Conservation (phyloP, 345 rosid genomes). For the Hirschfeldia incana region DNA sequence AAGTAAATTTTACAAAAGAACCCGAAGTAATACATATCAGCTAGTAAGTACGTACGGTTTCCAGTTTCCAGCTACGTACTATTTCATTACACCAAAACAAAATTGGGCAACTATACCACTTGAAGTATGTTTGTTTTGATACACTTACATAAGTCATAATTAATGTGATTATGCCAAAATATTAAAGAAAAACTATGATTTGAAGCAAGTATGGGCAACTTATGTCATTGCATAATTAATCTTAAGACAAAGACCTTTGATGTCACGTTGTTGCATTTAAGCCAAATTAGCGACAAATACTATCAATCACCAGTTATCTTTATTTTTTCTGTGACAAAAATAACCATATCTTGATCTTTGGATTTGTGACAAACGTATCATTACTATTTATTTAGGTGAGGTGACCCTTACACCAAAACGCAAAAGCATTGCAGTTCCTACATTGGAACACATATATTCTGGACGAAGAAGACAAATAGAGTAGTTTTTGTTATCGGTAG, state of each 20-base stretch:
- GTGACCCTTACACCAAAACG: constrained; percentile 1
- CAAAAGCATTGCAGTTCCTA: background rate
- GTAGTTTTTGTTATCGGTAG: no score
- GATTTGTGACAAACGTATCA: background rate
- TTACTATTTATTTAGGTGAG: constrained; percentile 6
- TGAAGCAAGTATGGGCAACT: constrained; percentile 15
- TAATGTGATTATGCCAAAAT: constrained; percentile 11
- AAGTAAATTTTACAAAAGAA: background rate
- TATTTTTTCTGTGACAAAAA: background rate
- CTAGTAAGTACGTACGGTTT: background rate
- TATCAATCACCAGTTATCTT: constrained; percentile 2
- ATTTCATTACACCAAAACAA: no score
- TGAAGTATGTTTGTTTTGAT: background rate
- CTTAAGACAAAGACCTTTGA: background rate
- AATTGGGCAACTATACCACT: no score
- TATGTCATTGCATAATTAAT: constrained; percentile 12
- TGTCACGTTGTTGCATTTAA: constrained; percentile 23
- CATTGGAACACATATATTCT: background rate
- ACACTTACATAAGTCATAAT: background rate
- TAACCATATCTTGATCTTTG: background rate
- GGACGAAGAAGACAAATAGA: background rate
- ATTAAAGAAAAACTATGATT: background rate
- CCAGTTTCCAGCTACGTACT: no score
- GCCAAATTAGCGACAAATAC: constrained; percentile 19
- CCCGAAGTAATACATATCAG: background rate